These are phyloP conservation scores for Fusarium goolgardi DNA, from an alignment of 2,329 filamentous ascomycete genomes.

Conservation along the genomic window DNA sequence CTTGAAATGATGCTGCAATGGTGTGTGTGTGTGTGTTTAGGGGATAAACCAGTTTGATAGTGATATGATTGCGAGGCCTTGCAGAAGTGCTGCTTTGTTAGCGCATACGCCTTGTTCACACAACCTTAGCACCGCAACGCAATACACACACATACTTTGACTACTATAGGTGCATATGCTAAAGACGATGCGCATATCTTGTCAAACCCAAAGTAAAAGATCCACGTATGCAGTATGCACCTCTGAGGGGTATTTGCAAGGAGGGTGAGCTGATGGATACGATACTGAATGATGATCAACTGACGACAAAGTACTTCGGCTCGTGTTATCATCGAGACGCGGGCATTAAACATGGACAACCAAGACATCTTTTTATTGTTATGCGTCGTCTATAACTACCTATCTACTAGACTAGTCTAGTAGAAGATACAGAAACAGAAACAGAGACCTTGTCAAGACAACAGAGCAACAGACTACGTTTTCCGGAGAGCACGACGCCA, in stretches of 20 bases:
- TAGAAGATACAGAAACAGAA: not conserved
- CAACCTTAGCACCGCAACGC: not conserved
- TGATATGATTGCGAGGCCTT: slow-evolving; percentile 15
- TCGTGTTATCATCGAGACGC: slow-evolving; percentile 26
- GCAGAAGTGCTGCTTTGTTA: slow-evolving; percentile 8
- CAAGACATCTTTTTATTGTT: not conserved
- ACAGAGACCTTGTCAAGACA: not conserved
- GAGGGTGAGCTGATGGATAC: slow-evolving; percentile 25
- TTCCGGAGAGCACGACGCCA: slow-evolving; percentile 5
- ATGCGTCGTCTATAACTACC: not conserved
- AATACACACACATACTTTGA: not conserved
- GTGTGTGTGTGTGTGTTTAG: not conserved
- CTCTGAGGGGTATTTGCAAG: slow-evolving; percentile 16
- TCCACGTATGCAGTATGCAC: slow-evolving; percentile 29
- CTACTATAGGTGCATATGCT: not conserved
- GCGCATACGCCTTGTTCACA: slow-evolving; percentile 6
- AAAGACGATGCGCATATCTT: not conserved
- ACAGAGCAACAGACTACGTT: slow-evolving; percentile 12
- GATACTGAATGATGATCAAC: slow-evolving; percentile 29
- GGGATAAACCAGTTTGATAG: slow-evolving; percentile 14
- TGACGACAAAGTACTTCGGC: slow-evolving; percentile 14
- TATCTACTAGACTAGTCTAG: too few relatives aligned
- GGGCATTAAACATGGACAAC: not conserved
- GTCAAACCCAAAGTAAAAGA: slow-evolving; percentile 20
- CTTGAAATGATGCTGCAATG: slow-evolving; percentile 16